Evolutionary conservation across 2,329 filamentous ascomycete genomes (phyloP), one percentile per base, ranked within the genome.

Genomic region (Aspergillus unguis): DNA sequence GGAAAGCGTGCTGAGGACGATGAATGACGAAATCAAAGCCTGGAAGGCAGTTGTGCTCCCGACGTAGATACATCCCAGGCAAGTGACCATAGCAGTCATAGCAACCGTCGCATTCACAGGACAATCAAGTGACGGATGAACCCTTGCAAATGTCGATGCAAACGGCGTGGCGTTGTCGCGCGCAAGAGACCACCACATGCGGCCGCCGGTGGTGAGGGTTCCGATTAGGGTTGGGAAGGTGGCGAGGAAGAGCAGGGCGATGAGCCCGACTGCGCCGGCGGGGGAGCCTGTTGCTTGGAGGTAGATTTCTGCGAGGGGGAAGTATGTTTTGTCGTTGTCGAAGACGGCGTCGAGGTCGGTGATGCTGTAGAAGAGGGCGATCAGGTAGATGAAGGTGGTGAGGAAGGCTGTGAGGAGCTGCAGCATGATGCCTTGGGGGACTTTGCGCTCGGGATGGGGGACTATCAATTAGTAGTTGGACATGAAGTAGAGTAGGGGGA

Each of bases 301-400:
- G 66, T 88, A 89, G 53, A 89, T 84, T 48, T 85, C 81, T 5
- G 84, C 81, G 9, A 88, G 80, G 0, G 86, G 86, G 59, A 84
- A 86, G 3, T 77, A 59, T 23, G 57, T 48, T 17, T 64, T 59
- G 8, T 44, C 69, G 31, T 77, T 78, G 51, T 73, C 71, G 17
- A 82, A 74, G 42, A 84, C 77, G 25, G 76, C 75, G 59, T 82
- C 75, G 54, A 85, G 75, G 62, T 68, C 65, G 41, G 62, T 49
- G 25, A 67, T 66, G 7, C 62, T 62, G 44, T 67, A 67, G 43
- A 68, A 67, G 1, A 68, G 57, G 5, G 79, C 69, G 10, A 83
- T 70, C 2, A 81, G 68, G 54, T 81, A 81, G 51, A 73, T 66
- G 25, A 79, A 74, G 0, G 73, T 70, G 1, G 74, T 70, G 17